Conservation (phyloP, 148 eudicot species). For the Tetragonia tetragonoides region DNA sequence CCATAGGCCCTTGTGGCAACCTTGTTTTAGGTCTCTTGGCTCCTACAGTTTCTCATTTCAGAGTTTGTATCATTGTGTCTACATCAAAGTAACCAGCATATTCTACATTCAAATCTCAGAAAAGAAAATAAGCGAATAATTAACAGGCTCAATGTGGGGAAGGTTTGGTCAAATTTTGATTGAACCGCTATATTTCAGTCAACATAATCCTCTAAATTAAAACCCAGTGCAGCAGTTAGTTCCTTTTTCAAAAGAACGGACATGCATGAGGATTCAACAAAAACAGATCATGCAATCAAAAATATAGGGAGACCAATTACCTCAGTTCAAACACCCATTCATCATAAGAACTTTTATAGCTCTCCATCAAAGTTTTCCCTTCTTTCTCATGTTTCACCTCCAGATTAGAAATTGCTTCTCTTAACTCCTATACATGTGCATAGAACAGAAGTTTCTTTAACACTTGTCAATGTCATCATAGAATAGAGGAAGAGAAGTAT, state of each 20-base stretch:
- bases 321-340: slow-evolving; percentile 72
- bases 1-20: too few species aligned
- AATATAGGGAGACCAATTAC: slow-evolving; percentile 21
- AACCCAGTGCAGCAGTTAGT: background rate
- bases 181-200: background rate
- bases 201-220: background rate
- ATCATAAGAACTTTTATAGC: slow-evolving; percentile 56
- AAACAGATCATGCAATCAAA: background rate
- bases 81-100: too few species aligned
- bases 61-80: background rate
- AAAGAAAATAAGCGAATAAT: background rate
- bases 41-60: background rate
- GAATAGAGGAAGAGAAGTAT: background rate
- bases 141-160: background rate
- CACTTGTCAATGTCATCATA: too few species aligned
- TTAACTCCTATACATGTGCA: slow-evolving; percentile 54
- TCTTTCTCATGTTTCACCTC: slow-evolving; percentile 81
- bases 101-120: background rate
- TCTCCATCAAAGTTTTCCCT: slow-evolving; percentile 46
- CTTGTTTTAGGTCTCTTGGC: too few species aligned
- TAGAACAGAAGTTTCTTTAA: background rate
- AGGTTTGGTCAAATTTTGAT: too few species aligned
- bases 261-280: background rate
- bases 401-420: slow-evolving; percentile 58
- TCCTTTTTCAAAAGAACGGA: background rate